These are phyloP conservation scores for Cenococcum geophilum DNA, from an alignment of 495 filamentous ascomycete genomes.

Conservation along the genomic window DNA sequence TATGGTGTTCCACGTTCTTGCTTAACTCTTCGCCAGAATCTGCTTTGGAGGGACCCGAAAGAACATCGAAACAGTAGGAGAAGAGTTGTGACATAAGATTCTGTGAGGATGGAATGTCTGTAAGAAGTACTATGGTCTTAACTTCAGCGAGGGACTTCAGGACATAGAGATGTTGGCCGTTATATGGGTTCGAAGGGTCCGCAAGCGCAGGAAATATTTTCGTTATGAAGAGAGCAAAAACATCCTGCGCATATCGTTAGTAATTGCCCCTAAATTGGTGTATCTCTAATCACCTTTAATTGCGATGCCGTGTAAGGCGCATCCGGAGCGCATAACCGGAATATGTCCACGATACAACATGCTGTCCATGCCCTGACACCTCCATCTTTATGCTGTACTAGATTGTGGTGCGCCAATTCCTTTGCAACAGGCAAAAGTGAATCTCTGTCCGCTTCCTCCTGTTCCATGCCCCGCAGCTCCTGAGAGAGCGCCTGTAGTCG, in stretches of 20 bases:
- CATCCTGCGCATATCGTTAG: constrained; percentile 54
- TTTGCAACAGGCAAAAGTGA: constrained; percentile 79
- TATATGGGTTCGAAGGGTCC: constrained; percentile 85
- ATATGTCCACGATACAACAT: constrained; percentile 87
- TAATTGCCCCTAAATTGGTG: not conserved
- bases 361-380: constrained; percentile 85
- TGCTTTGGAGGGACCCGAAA: constrained; percentile 68
- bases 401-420: constrained; percentile 74
- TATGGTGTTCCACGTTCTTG: constrained; percentile 87
- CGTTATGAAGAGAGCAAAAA: constrained; percentile 82
- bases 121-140: constrained; percentile 88
- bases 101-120: constrained; percentile 78
- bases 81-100: constrained; percentile 74
- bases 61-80: constrained; percentile 81
- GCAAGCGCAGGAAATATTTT: constrained; percentile 78
- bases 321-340: constrained; percentile 89
- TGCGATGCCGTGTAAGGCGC: constrained; percentile 87
- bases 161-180: constrained; percentile 84
- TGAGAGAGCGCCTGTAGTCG: constrained; percentile 73
- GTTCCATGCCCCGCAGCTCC: constrained; percentile 80
- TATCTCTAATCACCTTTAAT: constrained; percentile 61
- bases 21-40: constrained; percentile 70
- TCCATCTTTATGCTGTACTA: constrained; percentile 84
- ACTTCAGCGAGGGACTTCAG: constrained; percentile 82
- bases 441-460: constrained; percentile 76